phyloP scores from a whole-genome alignment of 2,329 filamentous ascomycete genomes.

The Stagonosporopsis tanaceti region DNA sequence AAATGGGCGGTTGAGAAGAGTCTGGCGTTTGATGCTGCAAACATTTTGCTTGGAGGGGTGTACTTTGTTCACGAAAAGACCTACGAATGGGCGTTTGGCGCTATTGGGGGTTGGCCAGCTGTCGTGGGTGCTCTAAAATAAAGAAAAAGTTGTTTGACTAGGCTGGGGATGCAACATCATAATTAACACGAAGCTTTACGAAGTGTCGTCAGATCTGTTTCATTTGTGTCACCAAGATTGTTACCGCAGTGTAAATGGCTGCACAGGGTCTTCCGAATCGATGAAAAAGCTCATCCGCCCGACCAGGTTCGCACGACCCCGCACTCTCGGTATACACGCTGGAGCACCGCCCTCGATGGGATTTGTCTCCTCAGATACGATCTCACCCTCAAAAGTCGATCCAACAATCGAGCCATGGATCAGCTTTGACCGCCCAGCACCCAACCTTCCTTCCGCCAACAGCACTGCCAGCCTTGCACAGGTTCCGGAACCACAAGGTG shows the following conservation, averaged over 20 bases:
- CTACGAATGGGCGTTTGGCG: neutral
- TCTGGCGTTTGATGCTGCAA: neutral
- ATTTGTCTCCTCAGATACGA: slow-evolving; percentile 8
- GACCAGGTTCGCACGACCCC: slow-evolving; percentile 19
- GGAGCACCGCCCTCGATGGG: slow-evolving; percentile 12
- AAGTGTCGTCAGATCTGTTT: neutral
- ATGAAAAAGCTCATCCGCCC: slow-evolving; percentile 21
- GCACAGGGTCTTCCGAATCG: slow-evolving; percentile 13
- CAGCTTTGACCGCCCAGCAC: slow-evolving; percentile 10
- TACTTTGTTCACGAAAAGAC: neutral
- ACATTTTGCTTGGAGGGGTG: neutral
- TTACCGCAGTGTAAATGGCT: slow-evolving; percentile 12
- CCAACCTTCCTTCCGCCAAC: slow-evolving; percentile 12
- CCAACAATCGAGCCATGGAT: slow-evolving; percentile 28
- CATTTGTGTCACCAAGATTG: neutral
- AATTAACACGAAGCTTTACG: neutral
- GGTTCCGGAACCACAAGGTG: slow-evolving; percentile 24
- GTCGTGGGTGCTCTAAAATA: neutral
- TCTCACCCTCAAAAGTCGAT: slow-evolving; percentile 18
- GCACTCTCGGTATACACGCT: slow-evolving; percentile 18
- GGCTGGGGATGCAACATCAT: neutral
- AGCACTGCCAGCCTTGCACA: slow-evolving; percentile 19
- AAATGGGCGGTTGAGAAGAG: neutral
- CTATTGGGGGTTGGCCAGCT: neutral
- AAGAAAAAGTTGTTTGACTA: neutral